These are phyloP conservation scores for Wickerhamomyces tratensis DNA, from an alignment of 805 yeast genomes.

Conservation along the genomic window DNA sequence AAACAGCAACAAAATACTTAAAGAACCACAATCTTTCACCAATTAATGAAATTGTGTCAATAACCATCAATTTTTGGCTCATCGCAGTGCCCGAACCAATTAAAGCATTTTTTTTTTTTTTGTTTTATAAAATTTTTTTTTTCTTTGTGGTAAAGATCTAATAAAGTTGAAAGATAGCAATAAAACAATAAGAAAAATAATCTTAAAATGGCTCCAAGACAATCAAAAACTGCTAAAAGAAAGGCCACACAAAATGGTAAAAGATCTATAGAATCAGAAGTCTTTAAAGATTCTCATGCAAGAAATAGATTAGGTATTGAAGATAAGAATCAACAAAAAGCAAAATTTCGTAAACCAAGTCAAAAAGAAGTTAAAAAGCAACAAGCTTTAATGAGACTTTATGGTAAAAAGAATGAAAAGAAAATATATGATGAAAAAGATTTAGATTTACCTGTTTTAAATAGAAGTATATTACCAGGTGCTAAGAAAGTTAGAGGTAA, in stretches of 20 bases:
- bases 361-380: conserved; percentile 54
- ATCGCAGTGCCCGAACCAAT: too few species aligned
- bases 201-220: conserved; percentile 42
- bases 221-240: conserved; percentile 52
- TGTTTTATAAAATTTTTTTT: too few species aligned
- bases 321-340: conserved; percentile 38
- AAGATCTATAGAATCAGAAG: conserved; percentile 56
- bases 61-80: too few species aligned
- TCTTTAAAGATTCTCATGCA: conserved; percentile 56
- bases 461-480: conserved; percentile 82
- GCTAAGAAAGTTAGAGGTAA: conserved; percentile 69
- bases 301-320: conserved; percentile 46
- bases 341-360: conserved; percentile 37
- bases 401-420: conserved; percentile 46
- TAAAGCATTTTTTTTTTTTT: too few species aligned
- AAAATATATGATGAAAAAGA: conserved; percentile 63
- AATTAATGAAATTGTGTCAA: too few species aligned
- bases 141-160: too few species aligned
- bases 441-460: conserved; percentile 67
- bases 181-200: background rate
- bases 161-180: too few species aligned
- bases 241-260: conserved; percentile 39
- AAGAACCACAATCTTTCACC: too few species aligned
- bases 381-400: conserved; percentile 52
- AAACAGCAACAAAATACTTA: too few species aligned